Evolutionary conservation across 441 rosid species (phyloP).

Genomic region (Breynia disticha): DNA sequence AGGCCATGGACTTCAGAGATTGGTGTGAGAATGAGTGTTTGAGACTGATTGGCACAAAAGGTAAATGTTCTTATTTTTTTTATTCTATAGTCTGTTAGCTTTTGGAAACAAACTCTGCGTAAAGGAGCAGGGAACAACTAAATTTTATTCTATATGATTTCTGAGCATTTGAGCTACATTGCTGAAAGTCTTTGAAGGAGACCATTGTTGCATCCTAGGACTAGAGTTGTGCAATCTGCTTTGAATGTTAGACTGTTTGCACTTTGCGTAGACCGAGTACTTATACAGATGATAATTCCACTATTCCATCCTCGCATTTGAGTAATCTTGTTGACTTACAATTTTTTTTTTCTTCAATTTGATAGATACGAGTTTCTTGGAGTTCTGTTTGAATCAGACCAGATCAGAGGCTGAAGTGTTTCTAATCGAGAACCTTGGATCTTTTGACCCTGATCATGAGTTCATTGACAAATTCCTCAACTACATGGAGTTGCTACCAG

Average conservation of each 20-base stretch:
- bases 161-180: not conserved
- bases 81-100: too few relatives aligned
- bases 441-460: slow-evolving; percentile 64
- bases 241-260: too few relatives aligned
- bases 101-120: too few relatives aligned
- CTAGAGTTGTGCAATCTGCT: too few relatives aligned
- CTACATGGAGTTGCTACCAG: slow-evolving; percentile 65
- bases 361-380: slow-evolving; percentile 84
- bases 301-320: not conserved
- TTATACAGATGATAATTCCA: too few relatives aligned
- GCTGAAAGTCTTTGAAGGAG: not conserved
- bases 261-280: too few relatives aligned
- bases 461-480: slow-evolving; percentile 89
- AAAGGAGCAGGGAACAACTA: too few relatives aligned
- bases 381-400: slow-evolving; percentile 86
- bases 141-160: too few relatives aligned
- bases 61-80: slow-evolving; percentile 25
- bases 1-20: slow-evolving; percentile 88
- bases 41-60: slow-evolving; percentile 81
- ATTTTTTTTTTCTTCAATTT: slow-evolving; percentile 1
- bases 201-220: not conserved
- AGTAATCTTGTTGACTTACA: not conserved
- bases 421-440: slow-evolving; percentile 71
- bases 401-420: slow-evolving; percentile 89
- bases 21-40: slow-evolving; percentile 89